Conservation (phyloP, 495 filamentous ascomycete genomes). For the Corynascus novoguineensis region DNA sequence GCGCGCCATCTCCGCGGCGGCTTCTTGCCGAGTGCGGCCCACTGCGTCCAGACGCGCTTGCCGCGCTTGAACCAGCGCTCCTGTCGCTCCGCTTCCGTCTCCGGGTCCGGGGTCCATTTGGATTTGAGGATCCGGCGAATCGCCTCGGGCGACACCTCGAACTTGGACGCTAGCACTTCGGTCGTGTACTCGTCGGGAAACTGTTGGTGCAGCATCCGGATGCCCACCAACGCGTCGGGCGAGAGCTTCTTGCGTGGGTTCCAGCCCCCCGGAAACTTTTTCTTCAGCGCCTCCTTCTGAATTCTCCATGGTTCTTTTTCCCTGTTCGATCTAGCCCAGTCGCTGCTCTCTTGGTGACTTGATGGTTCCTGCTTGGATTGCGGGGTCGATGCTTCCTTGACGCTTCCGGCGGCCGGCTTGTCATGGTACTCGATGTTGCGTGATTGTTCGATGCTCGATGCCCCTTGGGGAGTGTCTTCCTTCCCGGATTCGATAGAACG, state of each 20-base stretch:
- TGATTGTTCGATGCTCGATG: too few species aligned
- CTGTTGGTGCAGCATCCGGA: constrained; percentile 68
- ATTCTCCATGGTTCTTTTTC: constrained; percentile 21
- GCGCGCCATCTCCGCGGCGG: constrained; percentile 62
- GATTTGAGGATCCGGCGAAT: constrained; percentile 80
- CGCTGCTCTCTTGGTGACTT: not conserved
- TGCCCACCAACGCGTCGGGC: constrained; percentile 82
- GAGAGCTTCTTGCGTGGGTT: constrained; percentile 78
- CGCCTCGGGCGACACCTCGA: constrained; percentile 78
- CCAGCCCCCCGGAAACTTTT: constrained; percentile 73
- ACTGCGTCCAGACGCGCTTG: constrained; percentile 65
- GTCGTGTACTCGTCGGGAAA: constrained; percentile 74
- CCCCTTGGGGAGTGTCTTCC: too few species aligned
- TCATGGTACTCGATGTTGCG: too few species aligned
- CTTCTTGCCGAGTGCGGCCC: constrained; percentile 63
- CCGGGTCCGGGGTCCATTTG: constrained; percentile 68
- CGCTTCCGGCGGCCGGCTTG: too few species aligned
- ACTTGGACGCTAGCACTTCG: constrained; percentile 64
- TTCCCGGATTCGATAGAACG: not conserved
- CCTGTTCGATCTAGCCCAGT: not conserved
- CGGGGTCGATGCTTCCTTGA: constrained; percentile 6
- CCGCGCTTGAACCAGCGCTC: constrained; percentile 75
- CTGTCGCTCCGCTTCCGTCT: constrained; percentile 56
- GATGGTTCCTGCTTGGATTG: not conserved
- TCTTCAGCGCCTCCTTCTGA: constrained; percentile 28